Conservation (phyloP, 345 rosid species). For the Citrus unshiu region DNA sequence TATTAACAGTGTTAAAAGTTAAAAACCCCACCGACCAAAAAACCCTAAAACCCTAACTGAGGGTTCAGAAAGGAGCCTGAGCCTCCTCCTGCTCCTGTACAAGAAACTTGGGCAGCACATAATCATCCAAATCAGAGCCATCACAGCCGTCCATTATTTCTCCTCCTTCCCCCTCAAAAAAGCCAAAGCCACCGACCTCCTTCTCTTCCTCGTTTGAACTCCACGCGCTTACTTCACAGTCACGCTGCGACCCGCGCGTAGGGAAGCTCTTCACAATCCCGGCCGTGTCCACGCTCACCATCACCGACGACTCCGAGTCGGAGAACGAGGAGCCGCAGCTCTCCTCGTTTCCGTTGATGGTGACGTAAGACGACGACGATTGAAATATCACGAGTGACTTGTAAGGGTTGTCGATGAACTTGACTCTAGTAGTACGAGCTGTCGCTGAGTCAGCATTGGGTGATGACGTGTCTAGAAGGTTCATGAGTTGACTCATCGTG, state of each 20-base stretch:
- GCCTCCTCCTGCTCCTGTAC: constrained; percentile 26
- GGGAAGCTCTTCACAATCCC: constrained; percentile 21
- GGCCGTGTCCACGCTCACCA: constrained; percentile 70
- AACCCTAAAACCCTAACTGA: too few relatives aligned
- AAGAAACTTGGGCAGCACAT: constrained; percentile 41
- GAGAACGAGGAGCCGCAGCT: constrained; percentile 86
- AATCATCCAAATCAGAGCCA: constrained; percentile 33
- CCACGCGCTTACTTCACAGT: constrained; percentile 28
- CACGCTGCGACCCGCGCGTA: neutral
- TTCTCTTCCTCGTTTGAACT: constrained; percentile 11
- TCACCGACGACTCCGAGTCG: constrained; percentile 57
- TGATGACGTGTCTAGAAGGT: constrained; percentile 42
- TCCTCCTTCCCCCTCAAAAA: neutral
- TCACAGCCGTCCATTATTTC: constrained; percentile 2
- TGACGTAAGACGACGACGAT: constrained; percentile 58
- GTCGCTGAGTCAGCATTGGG: neutral
- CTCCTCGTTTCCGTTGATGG: constrained; percentile 88
- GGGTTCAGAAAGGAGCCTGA: neutral
- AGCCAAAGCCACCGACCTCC: neutral
- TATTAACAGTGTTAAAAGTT: too few relatives aligned
- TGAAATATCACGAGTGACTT: constrained; percentile 43
- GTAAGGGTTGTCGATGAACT: constrained; percentile 71
- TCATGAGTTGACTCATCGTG: constrained; percentile 43
- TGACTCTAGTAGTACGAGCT: constrained; percentile 32
- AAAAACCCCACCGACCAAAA: too few relatives aligned